Base-by-base conservation (phyloP, 2,329 filamentous ascomycete genomes). In the Sclerotinia minor region DNA sequence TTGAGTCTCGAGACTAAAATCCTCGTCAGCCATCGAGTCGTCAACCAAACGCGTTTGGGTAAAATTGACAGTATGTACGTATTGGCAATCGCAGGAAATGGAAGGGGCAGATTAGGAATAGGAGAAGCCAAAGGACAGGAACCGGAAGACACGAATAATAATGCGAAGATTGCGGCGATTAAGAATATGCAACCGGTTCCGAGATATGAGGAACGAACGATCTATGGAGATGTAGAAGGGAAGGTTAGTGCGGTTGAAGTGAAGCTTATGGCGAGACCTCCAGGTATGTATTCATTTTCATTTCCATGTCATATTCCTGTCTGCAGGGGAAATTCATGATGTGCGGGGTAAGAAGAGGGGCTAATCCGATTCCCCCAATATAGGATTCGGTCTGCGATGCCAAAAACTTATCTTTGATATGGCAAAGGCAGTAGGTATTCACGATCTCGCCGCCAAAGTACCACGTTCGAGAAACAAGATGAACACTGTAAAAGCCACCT, bases 401-500 rank as follows among this genome's bases (percentile, higher is more conserved):
- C 92, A 96, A 75, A 88, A 92, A 77, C 87, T 93, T 72, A 94
- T 99, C 79, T 98, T 94, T 80, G 94, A 99, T 79, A 93, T 99
- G 83, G 94, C 92, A 77, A 90, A 92, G 71, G 89, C 89, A 60
- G 91, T 88, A 52, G 95, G 95, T 72, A 92, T 99, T 76, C 84
- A 89, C 71, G 95, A 99, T 78, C 86, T 99, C 45, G 86, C 93
- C 21, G 94, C 92, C 60, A 86, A 86, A 73, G 94, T 96, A 71
- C 89, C 89, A 49, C 90, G 94, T 57, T 92, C 92, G 71, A 87
- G 94, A 76, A 98, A 97, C 83, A 92, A 93, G 73, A 97, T 98
- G 93, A 99, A 99, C 83, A 92, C 94, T 24, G 91, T 97, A 81
- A 97, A 97, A 82, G 95, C 95, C 19, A 86, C 92, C 52, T 92